Conservation (phyloP, 495 filamentous ascomycete genomes). For the Annulohypoxylon stygium region DNA sequence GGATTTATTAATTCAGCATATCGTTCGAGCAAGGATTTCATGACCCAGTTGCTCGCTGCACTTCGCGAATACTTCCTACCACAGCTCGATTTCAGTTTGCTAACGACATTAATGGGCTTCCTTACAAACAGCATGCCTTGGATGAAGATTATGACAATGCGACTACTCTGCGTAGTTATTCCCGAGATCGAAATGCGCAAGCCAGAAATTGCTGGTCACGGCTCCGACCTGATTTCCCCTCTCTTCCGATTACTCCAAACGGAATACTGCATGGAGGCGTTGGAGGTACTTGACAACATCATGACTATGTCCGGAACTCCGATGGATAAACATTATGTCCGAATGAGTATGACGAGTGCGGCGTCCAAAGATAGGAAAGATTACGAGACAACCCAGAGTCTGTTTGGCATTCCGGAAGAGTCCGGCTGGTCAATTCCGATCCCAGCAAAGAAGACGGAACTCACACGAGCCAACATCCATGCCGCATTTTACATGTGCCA, state of each 20-base stretch:
- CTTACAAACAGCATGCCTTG: slow-evolving; percentile 88
- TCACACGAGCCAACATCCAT: slow-evolving; percentile 92
- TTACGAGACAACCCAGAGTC: slow-evolving; percentile 91
- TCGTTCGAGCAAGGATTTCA: slow-evolving; percentile 79
- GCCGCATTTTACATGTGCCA: slow-evolving; percentile 94
- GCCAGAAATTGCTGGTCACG: slow-evolving; percentile 88
- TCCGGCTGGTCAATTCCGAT: slow-evolving; percentile 97
- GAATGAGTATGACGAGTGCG: slow-evolving; percentile 94
- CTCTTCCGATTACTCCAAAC: slow-evolving; percentile 91
- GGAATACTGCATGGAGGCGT: slow-evolving; percentile 89
- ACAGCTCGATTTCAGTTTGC: slow-evolving; percentile 81
- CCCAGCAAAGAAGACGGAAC: slow-evolving; percentile 86
- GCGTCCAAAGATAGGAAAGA: slow-evolving; percentile 89
- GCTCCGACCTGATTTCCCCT: slow-evolving; percentile 95
- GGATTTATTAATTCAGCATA: slow-evolving; percentile 78
- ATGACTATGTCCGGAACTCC: slow-evolving; percentile 93
- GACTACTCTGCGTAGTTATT: slow-evolving; percentile 85
- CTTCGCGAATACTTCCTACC: slow-evolving; percentile 86
- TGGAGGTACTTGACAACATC: slow-evolving; percentile 92
- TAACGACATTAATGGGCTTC: slow-evolving; percentile 92
- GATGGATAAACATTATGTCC: slow-evolving; percentile 91
- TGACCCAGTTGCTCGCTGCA: slow-evolving; percentile 78
- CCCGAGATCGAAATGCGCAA: slow-evolving; percentile 95
- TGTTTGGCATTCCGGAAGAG: slow-evolving; percentile 96
- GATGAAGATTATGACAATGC: slow-evolving; percentile 93